Conservation (phyloP, 768 basidiomycete species). For the Leccinellum albellum region DNA sequence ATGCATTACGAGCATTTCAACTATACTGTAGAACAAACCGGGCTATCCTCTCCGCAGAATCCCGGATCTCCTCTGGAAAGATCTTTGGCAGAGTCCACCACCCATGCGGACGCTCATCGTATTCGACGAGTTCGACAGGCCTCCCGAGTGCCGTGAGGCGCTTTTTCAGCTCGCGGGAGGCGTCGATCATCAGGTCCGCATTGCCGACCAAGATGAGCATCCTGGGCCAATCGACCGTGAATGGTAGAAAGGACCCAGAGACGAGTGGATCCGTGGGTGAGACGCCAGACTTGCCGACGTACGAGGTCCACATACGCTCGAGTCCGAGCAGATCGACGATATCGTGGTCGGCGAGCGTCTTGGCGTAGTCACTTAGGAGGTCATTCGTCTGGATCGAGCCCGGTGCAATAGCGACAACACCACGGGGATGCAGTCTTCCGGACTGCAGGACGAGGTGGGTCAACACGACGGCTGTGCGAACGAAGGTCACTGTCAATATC, state of each 20-base stretch:
- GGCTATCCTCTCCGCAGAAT: slow-evolving; percentile 10
- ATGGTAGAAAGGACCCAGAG: slow-evolving; percentile 13
- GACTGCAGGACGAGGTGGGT: slow-evolving; percentile 47
- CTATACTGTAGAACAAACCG: not conserved
- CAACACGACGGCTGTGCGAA: slow-evolving; percentile 17
- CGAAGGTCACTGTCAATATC: not conserved
- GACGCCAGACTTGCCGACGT: slow-evolving; percentile 13
- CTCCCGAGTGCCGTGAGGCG: not conserved
- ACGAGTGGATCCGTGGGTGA: slow-evolving; percentile 16
- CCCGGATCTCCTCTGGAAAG: slow-evolving; percentile 14
- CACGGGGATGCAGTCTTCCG: slow-evolving; percentile 43
- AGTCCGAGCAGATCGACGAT: not conserved
- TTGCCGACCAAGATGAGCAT: slow-evolving; percentile 21
- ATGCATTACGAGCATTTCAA: no score
- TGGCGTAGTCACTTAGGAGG: not conserved
- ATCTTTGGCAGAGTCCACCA: slow-evolving; percentile 18
- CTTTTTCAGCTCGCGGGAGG: slow-evolving; percentile 8
- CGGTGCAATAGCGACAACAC: slow-evolving; percentile 59
- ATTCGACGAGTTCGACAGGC: slow-evolving; percentile 24
- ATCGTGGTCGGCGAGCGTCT: slow-evolving; percentile 1
- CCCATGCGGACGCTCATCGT: slow-evolving; percentile 18
- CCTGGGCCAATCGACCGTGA: slow-evolving; percentile 17
- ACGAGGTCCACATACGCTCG: not conserved
- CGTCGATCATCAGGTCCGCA: slow-evolving; percentile 12
- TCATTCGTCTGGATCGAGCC: slow-evolving; percentile 2